These are phyloP conservation scores for Arabidopsis arenosa DNA, from an alignment of 345 rosid genomes.

Conservation along the genomic window DNA sequence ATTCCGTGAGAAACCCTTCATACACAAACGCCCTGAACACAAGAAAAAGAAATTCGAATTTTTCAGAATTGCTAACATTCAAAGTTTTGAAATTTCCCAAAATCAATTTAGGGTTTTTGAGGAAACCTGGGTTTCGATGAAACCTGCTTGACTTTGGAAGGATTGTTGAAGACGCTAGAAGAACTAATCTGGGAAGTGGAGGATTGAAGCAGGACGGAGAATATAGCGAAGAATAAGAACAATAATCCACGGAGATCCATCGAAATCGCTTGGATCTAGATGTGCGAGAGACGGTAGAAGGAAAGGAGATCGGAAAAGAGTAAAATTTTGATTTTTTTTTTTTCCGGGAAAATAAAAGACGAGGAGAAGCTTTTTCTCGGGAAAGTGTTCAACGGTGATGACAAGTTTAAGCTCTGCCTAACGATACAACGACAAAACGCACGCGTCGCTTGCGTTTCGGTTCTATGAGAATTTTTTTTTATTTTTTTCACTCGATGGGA, in stretches of 20 bases:
- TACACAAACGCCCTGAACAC: conserved; percentile 86
- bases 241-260: conserved; percentile 32
- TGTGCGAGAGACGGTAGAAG: conserved; percentile 7
- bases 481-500: no score
- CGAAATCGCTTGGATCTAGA: conserved; percentile 35
- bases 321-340: background rate
- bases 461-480: background rate
- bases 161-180: conserved; percentile 65
- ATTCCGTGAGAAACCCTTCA: conserved; percentile 85
- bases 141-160: conserved; percentile 80
- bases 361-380: conserved; percentile 12
- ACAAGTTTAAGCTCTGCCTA: conserved; percentile 30
- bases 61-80: background rate
- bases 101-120: background rate
- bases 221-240: conserved; percentile 44
- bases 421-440: conserved; percentile 37
- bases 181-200: conserved; percentile 55
- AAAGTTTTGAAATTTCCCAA: background rate
- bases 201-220: conserved; percentile 46
- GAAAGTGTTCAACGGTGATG: conserved; percentile 30
- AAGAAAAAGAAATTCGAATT: conserved; percentile 1
- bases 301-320: background rate
- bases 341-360: conserved; percentile 23
- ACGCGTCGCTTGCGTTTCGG: conserved; percentile 5
- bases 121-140: conserved; percentile 83